Evolutionary conservation across 805 yeast species (phyloP), one percentile per base, ranked within the genome.

Genomic region (Isabelozyma pseudorhagii): DNA sequence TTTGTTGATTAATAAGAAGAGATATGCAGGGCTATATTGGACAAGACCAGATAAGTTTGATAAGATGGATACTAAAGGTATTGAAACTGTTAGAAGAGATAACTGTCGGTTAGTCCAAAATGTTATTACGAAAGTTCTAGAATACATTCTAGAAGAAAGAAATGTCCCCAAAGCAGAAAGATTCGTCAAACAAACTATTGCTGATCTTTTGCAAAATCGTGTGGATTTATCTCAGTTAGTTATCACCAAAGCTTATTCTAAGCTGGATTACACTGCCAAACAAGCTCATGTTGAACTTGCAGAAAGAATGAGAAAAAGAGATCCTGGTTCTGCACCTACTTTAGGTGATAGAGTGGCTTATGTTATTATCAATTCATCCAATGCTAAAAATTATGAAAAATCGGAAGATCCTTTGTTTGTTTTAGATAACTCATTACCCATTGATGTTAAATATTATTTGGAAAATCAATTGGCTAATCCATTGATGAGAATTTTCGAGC

Each of bases 261-360:
- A 87, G 50, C 87, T 88, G 46, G 97, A 94, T 61, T 94, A 94
- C 67, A 87, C 97, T 3, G 96, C 92, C 27, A 96, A 94, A 54
- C 99, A 94, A 67, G 97, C 99, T 0, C 99, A 94, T 67, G 96
- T 92, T 27, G 97, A 93, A 57, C 78, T 94, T 42, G 97, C 99
- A 0, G 97, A 92, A 60, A 79, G 97, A 59, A 94, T 94, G 97
- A 80, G 84, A 47, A 90, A 91, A 64, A 85, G 99, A 75, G 99
- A 94, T 63, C 87, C 96, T 0, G 99, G 99, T 21, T 87, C 96
- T 7, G 99, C 99, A 0, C 99, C 99, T 3, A 84, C 90, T 10
- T 79, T 94, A 44, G 99, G 99, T 50, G 99, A 94, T 65, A 88
- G 99, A 71, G 98, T 94, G 31, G 98, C 98, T 5, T 94, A 93